phyloP scores from a whole-genome alignment of 768 basidiomycete species.

The Leccinum uliginosum region DNA sequence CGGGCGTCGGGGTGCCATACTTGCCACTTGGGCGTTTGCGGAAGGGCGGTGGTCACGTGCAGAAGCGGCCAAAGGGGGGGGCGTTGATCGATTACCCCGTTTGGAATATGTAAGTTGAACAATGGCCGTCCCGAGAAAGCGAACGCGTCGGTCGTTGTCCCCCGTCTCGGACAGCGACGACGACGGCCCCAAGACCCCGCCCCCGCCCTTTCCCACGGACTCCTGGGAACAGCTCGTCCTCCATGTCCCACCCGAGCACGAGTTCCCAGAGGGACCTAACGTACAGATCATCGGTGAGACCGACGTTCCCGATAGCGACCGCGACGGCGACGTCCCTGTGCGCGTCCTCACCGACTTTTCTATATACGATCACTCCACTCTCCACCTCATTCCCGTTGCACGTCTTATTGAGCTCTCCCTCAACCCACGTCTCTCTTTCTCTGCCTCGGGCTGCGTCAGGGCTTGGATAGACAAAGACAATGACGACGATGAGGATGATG shows the following conservation, averaged over 20 bases:
- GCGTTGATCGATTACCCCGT: not conserved
- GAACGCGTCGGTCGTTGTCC: slow-evolving; percentile 22
- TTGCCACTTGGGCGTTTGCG: not conserved
- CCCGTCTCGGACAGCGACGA: slow-evolving; percentile 16
- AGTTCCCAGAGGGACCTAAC: slow-evolving; percentile 37
- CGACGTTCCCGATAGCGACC: slow-evolving; percentile 19
- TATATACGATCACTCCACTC: slow-evolving; percentile 41
- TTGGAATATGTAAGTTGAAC: slow-evolving; percentile 5
- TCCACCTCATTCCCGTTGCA: slow-evolving; percentile 38
- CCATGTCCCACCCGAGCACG: slow-evolving; percentile 25
- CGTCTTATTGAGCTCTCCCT: slow-evolving; percentile 33
- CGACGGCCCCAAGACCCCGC: slow-evolving; percentile 7
- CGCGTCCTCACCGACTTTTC: slow-evolving; percentile 52
- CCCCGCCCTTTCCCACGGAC: not conserved
- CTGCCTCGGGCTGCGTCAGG: slow-evolving; percentile 37
- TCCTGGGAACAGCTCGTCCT: slow-evolving; percentile 10
- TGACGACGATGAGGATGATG: slow-evolving; percentile 23
- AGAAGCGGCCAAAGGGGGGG: not conserved
- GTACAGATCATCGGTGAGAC: slow-evolving; percentile 44
- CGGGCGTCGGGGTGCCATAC: slow-evolving; percentile 14
- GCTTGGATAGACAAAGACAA: slow-evolving; percentile 33
- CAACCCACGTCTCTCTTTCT: slow-evolving; percentile 26
- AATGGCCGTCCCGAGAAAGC: slow-evolving; percentile 22
- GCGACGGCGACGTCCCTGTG: slow-evolving; percentile 46
- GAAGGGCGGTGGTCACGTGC: slow-evolving; percentile 12